Base-by-base conservation (phyloP, 345 rosid genomes). In the Hibiscus mutabilis region DNA sequence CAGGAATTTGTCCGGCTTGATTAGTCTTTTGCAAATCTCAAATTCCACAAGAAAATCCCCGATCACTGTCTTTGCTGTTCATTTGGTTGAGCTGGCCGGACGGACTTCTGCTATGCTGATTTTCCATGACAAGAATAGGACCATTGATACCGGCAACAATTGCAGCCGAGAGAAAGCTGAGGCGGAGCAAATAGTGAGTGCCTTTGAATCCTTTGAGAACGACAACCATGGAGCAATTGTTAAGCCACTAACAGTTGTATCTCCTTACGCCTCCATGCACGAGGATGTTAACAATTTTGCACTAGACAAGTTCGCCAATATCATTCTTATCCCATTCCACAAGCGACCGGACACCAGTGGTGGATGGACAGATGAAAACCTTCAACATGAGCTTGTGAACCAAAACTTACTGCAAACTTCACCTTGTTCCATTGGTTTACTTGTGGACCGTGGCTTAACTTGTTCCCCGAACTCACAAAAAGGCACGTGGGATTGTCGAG, bases 251-350 rank as follows among this genome's bases (percentile, higher is more conserved):
- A 92, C 94, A 1, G 82, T 82, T 0, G 64, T 92, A n/a, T 92
- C 94, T 4, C 89, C 88, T 9, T 84, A 79, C 75, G 42, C 79
- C 10, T 73, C 87, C 0, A 91, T 91, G 92, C 87, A 83, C 66
- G 91, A 89, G 60, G 97, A 88, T 63, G 76, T 90, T 0, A 84
- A 90, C 75, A 74, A 71, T 8, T 74, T 90, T 4, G 91, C 96
- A 0, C 92, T 86, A 73, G 97, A 88, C 74, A 90, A 87, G 72
- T 74, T 76, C 19, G 78, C 81, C 44, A 75, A 81, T 40, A 68
- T 90, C 68, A 73, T 88, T 68, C 65, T 92, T 60, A 66, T 90
- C 57, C 94, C 96, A 2, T 92, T 86, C 74, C 89, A 86, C 61
- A 82, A 74, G 71, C 66, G 78, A 49, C 66, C 76, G 0, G 77